phyloP scores from a whole-genome alignment of 1,284 basidiomycete genomes.

The Naganishia liquefaciens region DNA sequence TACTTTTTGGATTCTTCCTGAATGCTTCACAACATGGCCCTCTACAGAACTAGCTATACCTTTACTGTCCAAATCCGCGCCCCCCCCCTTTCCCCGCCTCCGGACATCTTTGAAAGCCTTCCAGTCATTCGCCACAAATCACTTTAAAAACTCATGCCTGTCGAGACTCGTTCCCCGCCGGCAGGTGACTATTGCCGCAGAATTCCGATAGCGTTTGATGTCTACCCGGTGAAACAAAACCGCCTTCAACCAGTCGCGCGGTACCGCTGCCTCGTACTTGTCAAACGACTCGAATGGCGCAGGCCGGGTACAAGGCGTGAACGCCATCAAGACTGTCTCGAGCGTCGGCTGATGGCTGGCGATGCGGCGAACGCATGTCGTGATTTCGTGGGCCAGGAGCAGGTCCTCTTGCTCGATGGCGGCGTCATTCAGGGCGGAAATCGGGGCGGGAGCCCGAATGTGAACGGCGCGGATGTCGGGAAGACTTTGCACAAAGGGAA shows the following conservation, averaged over 20 bases:
- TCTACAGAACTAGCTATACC: no score
- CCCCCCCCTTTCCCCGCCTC: no score
- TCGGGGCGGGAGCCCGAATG: neutral
- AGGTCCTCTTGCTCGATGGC: constrained; percentile 4
- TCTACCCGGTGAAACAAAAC: constrained; percentile 7
- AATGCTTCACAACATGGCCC: no score
- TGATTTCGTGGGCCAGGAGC: constrained; percentile 11
- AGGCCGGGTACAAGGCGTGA: constrained; percentile 1
- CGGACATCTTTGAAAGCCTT: neutral
- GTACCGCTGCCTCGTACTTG: constrained; percentile 2
- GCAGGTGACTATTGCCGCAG: constrained; percentile 2
- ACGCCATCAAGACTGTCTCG: constrained; percentile 1
- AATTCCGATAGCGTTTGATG: constrained; percentile 17
- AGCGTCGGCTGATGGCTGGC: neutral
- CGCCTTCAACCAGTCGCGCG: constrained; percentile 4
- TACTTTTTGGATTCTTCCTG: no score
- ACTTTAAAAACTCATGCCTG: neutral
- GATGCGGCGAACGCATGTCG: constrained; percentile 7
- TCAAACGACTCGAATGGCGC: constrained; percentile 12
- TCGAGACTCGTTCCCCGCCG: constrained; percentile 1
- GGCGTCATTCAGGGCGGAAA: neutral
- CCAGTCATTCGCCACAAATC: neutral
- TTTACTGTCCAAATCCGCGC: no score
- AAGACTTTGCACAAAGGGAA: neutral
- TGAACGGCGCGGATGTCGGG: constrained; percentile 6